Evolutionary conservation across 495 filamentous ascomycete species (phyloP).

Genomic region (Clavariopsis aquatica): DNA sequence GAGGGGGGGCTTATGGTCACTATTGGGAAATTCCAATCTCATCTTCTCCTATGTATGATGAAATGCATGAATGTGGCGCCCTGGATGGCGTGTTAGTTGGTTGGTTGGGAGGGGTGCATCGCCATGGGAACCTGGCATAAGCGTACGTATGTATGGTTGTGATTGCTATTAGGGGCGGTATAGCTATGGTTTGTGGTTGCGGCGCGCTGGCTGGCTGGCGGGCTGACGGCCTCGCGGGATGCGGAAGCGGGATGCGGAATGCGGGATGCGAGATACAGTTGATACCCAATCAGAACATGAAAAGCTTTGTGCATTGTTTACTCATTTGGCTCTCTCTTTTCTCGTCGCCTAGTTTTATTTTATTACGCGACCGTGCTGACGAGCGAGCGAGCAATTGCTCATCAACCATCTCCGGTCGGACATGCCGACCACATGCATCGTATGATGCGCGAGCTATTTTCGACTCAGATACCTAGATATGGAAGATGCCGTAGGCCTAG

Average conservation of each 20-base stretch:
- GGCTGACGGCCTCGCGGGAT: neutral
- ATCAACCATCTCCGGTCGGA: too few relatives aligned
- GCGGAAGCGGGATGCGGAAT: too few relatives aligned
- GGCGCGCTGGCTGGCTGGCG: neutral
- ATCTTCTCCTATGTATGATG: constrained; percentile 2
- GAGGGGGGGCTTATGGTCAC: too few relatives aligned
- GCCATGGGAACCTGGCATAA: neutral
- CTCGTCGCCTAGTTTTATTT: neutral
- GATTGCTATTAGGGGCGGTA: too few relatives aligned
- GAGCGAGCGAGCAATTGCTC: too few relatives aligned
- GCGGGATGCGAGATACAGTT: neutral
- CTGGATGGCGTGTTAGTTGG: neutral
- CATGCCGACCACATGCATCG: too few relatives aligned
- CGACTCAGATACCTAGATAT: too few relatives aligned
- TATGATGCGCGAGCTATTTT: too few relatives aligned
- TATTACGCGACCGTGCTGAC: too few relatives aligned
- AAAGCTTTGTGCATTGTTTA: neutral
- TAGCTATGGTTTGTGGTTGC: too few relatives aligned
- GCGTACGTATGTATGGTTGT: neutral
- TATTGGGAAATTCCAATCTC: neutral
- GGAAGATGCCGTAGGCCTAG: too few relatives aligned
- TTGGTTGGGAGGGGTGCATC: too few relatives aligned
- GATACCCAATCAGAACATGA: constrained; percentile 1
- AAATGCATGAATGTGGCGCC: constrained; percentile 8
- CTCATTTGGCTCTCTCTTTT: neutral